Percentiles rank a stretch among this genome's conserved stretches.
Conservation (phyloP, 805 yeast genomes). For the Yarrowia keelungensis region DNA sequence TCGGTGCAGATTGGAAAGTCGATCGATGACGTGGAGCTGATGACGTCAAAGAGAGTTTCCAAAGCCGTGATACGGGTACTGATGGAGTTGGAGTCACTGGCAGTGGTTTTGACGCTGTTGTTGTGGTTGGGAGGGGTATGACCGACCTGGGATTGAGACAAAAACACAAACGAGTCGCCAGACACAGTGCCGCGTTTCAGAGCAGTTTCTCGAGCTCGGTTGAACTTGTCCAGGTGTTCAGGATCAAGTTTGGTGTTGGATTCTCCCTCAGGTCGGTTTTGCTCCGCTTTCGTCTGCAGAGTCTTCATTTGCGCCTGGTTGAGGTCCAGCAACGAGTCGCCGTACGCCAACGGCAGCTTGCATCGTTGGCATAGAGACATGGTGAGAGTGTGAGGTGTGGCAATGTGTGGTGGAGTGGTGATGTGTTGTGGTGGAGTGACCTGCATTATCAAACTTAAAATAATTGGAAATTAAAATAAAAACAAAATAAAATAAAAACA, state of each 20-base stretch:
- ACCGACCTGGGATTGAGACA: slow-evolving; percentile 23
- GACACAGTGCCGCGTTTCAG: slow-evolving; percentile 12
- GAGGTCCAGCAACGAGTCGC: slow-evolving; percentile 31
- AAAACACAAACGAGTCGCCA: slow-evolving; percentile 31
- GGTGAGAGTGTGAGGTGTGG: neutral
- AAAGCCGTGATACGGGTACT: slow-evolving; percentile 27
- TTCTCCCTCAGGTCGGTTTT: slow-evolving; percentile 15
- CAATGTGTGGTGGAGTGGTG: slow-evolving; percentile 1
- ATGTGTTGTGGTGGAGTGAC: slow-evolving; percentile 10
- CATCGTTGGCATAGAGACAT: slow-evolving; percentile 36
- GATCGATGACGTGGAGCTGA: slow-evolving; percentile 58
- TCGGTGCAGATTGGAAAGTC: slow-evolving; percentile 90
- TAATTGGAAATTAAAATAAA: too few relatives aligned
- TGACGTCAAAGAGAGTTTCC: slow-evolving; percentile 32
- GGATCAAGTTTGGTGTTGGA: slow-evolving; percentile 9
- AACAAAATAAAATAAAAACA: too few relatives aligned
- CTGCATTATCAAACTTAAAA: slow-evolving; percentile 18
- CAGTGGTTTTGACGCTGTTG: neutral
- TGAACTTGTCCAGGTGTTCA: slow-evolving; percentile 1
- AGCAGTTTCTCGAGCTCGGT: slow-evolving; percentile 4
- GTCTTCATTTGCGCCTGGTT: slow-evolving; percentile 30
- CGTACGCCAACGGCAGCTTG: slow-evolving; percentile 35
- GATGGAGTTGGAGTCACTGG: slow-evolving; percentile 31
- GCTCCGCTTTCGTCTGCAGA: slow-evolving; percentile 26
- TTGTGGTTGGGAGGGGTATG: neutral